Percentiles rank a stretch among this genome's conserved stretches.
Evolutionary conservation across 495 filamentous ascomycete species (phyloP).

Genomic region (Aspergillus avenaceus): DNA sequence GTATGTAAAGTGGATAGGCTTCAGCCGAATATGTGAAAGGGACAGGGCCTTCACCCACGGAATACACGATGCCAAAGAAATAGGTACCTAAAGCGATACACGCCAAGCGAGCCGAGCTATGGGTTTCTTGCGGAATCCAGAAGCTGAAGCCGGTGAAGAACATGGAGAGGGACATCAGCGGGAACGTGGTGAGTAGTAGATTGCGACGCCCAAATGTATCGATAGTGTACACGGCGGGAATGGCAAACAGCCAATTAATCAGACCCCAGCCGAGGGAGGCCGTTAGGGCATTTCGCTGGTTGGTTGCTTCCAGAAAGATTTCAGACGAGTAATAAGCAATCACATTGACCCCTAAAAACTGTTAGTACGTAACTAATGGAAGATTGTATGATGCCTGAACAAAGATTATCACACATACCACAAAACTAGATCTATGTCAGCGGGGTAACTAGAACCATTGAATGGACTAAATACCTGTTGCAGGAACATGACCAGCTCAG

Average conservation of each 20-base stretch:
- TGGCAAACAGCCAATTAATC: slow-evolving; percentile 73
- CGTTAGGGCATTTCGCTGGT: slow-evolving; percentile 49
- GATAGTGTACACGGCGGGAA: slow-evolving; percentile 79
- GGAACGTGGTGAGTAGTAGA: slow-evolving; percentile 72
- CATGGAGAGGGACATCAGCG: slow-evolving; percentile 66
- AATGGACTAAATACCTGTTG: slow-evolving; percentile 58
- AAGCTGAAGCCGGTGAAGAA: slow-evolving; percentile 81
- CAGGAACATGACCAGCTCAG: slow-evolving; percentile 80
- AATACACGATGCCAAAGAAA: slow-evolving; percentile 71
- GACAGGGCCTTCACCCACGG: slow-evolving; percentile 77
- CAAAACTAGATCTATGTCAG: slow-evolving; percentile 13
- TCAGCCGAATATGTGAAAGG: slow-evolving; percentile 84
- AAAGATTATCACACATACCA: background rate
- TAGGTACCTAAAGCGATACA: slow-evolving; percentile 69
- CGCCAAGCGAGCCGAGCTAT: slow-evolving; percentile 27
- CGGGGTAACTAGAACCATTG: background rate
- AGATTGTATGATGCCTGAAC: background rate
- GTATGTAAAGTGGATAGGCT: slow-evolving; percentile 66
- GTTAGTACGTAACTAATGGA: background rate
- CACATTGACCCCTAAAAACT: slow-evolving; percentile 44
- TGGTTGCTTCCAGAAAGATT: slow-evolving; percentile 52
- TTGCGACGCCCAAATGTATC: slow-evolving; percentile 79
- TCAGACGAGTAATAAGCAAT: slow-evolving; percentile 54
- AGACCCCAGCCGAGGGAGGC: slow-evolving; percentile 73
- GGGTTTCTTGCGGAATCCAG: slow-evolving; percentile 55